These are phyloP conservation scores for Musa beccarii DNA, from an alignment of 176 grass and related monocot genomes.

Conservation along the genomic window DNA sequence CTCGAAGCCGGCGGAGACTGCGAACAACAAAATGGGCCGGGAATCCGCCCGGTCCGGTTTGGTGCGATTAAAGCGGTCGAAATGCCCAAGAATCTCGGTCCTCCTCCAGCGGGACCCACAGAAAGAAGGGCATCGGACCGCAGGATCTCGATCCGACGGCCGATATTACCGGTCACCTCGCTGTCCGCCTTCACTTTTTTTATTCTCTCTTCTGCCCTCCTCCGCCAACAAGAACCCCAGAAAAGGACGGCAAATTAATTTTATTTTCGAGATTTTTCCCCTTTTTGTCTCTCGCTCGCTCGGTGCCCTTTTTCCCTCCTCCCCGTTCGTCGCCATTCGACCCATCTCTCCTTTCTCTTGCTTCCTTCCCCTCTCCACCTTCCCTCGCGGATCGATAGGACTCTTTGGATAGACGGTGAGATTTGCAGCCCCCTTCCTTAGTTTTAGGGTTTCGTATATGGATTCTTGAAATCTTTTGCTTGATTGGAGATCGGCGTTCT, in stretches of 20 bases:
- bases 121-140: neutral
- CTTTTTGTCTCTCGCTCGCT: conserved; percentile 7
- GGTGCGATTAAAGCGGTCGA: neutral
- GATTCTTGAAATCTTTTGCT: neutral
- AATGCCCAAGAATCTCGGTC: neutral
- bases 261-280: neutral
- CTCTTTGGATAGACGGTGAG: too few species aligned
- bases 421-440: neutral
- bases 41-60: neutral
- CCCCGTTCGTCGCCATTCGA: neutral
- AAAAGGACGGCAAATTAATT: conserved; percentile 3
- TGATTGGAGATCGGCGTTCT: neutral
- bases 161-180: neutral
- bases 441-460: neutral
- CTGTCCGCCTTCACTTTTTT: neutral
- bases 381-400: too few species aligned
- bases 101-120: neutral
- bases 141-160: neutral
- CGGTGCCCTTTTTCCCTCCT: neutral
- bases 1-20: neutral
- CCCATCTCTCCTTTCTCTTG: neutral
- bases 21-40: too few species aligned
- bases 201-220: neutral
- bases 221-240: neutral
- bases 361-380: neutral